Evolutionary conservation across 2,329 filamentous ascomycete genomes (phyloP).

Genomic region (Ophiobolus disseminans): DNA sequence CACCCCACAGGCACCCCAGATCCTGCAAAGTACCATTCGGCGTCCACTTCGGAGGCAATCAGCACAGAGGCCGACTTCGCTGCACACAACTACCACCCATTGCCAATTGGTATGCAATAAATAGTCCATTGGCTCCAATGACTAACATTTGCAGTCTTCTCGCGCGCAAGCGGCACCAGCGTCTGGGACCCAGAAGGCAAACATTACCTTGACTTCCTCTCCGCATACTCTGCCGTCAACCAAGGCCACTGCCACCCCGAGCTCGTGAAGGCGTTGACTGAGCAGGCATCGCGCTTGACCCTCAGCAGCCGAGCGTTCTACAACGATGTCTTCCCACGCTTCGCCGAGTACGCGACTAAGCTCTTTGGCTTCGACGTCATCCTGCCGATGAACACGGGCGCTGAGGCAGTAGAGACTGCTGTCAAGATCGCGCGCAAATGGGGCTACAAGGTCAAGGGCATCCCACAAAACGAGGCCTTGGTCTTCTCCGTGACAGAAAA

Average conservation of each 20-base stretch:
- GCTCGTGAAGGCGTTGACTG: constrained; percentile 85
- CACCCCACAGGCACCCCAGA: constrained; percentile 47
- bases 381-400: constrained; percentile 96
- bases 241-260: constrained; percentile 98
- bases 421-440: constrained; percentile 97
- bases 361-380: constrained; percentile 98
- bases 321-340: constrained; percentile 97
- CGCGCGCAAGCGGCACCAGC: constrained; percentile 80
- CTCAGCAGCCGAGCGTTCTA: constrained; percentile 95
- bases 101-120: constrained; percentile 71
- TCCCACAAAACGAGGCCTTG: constrained; percentile 81
- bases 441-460: constrained; percentile 96
- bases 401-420: constrained; percentile 93
- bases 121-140: neutral
- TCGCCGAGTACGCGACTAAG: constrained; percentile 87
- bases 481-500: constrained; percentile 88
- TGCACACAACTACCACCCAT: constrained; percentile 98
- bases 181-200: constrained; percentile 96
- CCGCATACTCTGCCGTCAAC: constrained; percentile 97
- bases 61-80: constrained; percentile 81
- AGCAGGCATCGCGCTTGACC: constrained; percentile 88
- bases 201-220: constrained; percentile 97
- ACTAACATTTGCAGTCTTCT: constrained; percentile 62
- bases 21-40: constrained; percentile 69
- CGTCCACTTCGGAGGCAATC: constrained; percentile 82